Evolutionary conservation across 495 filamentous ascomycete species (phyloP).

Genomic region (Parmelia sp.): DNA sequence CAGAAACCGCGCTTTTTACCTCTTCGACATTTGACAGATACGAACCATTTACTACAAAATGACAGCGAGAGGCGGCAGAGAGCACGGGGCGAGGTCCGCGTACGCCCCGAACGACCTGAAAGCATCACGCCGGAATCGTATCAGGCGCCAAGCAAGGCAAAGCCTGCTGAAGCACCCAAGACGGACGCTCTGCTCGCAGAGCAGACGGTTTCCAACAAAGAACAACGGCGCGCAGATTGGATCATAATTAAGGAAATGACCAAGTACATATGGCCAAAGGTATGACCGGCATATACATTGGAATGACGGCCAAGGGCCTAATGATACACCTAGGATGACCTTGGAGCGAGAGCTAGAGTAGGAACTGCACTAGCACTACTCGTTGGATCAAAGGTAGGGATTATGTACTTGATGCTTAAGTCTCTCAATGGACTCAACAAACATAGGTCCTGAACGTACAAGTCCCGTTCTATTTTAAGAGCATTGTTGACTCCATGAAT

Average conservation of each 20-base stretch:
- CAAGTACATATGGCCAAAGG: constrained; percentile 94
- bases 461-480: constrained; percentile 98
- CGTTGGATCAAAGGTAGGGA: constrained; percentile 71
- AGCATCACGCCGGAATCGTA: constrained; percentile 25
- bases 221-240: constrained; percentile 96
- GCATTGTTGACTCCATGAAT: constrained; percentile 95
- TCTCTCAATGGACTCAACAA: constrained; percentile 1
- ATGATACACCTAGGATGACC: constrained; percentile 48
- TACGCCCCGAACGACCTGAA: constrained; percentile 17
- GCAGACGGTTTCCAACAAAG: constrained; percentile 55
- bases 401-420: background rate
- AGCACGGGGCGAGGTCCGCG: background rate
- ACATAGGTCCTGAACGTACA: constrained; percentile 82
- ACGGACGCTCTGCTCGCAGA: constrained; percentile 52
- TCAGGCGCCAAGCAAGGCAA: constrained; percentile 23
- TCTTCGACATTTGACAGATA: constrained; percentile 10
- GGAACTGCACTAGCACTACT: constrained; percentile 72
- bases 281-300: constrained; percentile 26
- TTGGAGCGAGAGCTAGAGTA: constrained; percentile 77
- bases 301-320: background rate
- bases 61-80: constrained; percentile 1
- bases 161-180: constrained; percentile 29
- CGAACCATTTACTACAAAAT: constrained; percentile 12
- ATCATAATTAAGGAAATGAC: constrained; percentile 98
- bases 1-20: background rate